phyloP scores from a whole-genome alignment of 1,284 basidiomycete genomes.

The Schizophyllum amplum region DNA sequence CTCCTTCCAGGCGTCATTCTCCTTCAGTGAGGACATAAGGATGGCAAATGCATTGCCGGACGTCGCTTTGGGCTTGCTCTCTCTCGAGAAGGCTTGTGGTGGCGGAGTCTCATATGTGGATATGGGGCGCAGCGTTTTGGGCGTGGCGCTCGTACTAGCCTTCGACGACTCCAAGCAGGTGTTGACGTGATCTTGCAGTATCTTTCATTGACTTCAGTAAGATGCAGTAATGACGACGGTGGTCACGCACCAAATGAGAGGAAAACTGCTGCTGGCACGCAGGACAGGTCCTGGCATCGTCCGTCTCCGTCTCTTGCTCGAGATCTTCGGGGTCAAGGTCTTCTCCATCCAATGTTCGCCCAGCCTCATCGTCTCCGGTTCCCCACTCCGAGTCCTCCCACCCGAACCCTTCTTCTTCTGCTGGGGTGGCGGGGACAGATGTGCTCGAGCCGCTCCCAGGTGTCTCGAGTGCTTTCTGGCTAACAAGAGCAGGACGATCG shows the following conservation, averaged over 20 bases:
- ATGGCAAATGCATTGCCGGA: slow-evolving; percentile 55
- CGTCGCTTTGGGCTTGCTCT: slow-evolving; percentile 5
- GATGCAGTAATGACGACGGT: neutral
- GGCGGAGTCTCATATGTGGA: slow-evolving; percentile 16
- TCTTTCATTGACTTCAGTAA: slow-evolving; percentile 22
- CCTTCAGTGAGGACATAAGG: slow-evolving; percentile 77
- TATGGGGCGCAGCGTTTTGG: slow-evolving; percentile 12
- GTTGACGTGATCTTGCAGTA: slow-evolving; percentile 41
- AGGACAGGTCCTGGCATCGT: neutral
- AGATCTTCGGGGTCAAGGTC: too few relatives aligned
- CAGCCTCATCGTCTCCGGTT: slow-evolving; percentile 29
- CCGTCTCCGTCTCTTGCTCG: neutral
- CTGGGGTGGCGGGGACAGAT: neutral
- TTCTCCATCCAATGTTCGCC: slow-evolving; percentile 40
- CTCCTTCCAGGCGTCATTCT: slow-evolving; percentile 80
- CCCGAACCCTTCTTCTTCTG: slow-evolving; percentile 6
- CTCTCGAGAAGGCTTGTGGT: slow-evolving; percentile 7
- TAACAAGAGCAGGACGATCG: too few relatives aligned
- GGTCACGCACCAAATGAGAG: neutral
- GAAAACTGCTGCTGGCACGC: neutral
- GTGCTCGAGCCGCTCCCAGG: neutral
- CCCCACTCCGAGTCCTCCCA: slow-evolving; percentile 43
- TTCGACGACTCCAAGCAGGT: slow-evolving; percentile 33
- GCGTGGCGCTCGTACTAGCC: slow-evolving; percentile 5
- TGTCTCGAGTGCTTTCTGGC: neutral